A percentile compares a stretch with the other conserved stretches of the same genome.
Evolutionary conservation across 164 flowering plant genomes (phyloP).

Genomic region (Euptelea pleiosperma): DNA sequence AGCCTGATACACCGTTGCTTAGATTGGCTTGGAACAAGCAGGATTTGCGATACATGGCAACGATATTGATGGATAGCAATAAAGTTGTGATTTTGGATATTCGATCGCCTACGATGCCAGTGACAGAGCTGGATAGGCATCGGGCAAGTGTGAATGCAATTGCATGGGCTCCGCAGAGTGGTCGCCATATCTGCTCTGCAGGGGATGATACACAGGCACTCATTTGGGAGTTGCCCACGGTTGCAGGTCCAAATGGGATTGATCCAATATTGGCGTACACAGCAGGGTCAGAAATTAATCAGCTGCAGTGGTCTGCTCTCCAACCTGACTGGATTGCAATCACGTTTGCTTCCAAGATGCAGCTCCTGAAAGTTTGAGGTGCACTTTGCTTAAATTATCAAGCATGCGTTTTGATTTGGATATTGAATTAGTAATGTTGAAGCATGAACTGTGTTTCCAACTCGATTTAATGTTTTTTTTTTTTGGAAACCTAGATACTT

Average conservation of each 20-base stretch:
- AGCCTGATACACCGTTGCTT: constrained; percentile 76
- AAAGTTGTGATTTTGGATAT: constrained; percentile 81
- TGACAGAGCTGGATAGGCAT: constrained; percentile 82
- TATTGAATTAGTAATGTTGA: background rate
- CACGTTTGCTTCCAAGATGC: constrained; percentile 69
- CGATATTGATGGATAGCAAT: constrained; percentile 72
- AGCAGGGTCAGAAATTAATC: constrained; percentile 75
- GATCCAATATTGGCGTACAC: constrained; percentile 71
- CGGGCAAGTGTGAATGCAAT: constrained; percentile 72
- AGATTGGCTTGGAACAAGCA: constrained; percentile 95
- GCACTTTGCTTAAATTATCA: background rate
- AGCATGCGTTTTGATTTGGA: background rate
- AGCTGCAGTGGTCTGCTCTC: constrained; percentile 75
- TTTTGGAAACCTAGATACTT: background rate
- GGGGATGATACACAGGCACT: constrained; percentile 86
- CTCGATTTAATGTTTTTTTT: background rate
- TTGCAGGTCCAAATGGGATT: constrained; percentile 65
- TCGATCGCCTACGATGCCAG: constrained; percentile 68
- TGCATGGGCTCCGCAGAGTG: constrained; percentile 84
- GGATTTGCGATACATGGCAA: constrained; percentile 63
- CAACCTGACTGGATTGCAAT: constrained; percentile 88
- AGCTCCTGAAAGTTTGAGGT: constrained; percentile 77
- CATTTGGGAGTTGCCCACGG: constrained; percentile 80
- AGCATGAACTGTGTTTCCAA: background rate
- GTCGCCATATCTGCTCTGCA: constrained; percentile 65